Percentiles rank a stretch among this genome's conserved stretches.
Conservation (phyloP, 192 early-diverging fungal genomes). For the Diversispora epigaea region DNA sequence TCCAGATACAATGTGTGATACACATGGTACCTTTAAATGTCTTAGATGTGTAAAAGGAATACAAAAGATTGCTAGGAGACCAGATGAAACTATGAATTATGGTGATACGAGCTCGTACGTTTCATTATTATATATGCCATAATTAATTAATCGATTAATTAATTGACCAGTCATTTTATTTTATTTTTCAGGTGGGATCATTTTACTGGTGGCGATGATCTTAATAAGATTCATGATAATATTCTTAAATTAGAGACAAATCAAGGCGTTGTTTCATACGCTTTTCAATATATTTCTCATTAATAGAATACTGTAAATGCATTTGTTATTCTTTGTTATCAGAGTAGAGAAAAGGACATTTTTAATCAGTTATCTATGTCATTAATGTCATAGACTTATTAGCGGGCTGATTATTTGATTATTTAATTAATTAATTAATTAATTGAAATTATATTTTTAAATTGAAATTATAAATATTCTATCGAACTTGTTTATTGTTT, state of each 20-base stretch:
- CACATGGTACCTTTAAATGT: slow-evolving; percentile 98
- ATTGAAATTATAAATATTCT: no score
- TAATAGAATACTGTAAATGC: not conserved
- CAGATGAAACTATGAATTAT: slow-evolving; percentile 61
- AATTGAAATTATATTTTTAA: no score
- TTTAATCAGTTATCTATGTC: no score
- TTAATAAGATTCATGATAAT: slow-evolving; percentile 58
- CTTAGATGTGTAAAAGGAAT: slow-evolving; percentile 80
- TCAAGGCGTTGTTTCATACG: slow-evolving; percentile 66
- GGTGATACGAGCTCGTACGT: slow-evolving; percentile 71
- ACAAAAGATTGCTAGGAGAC: slow-evolving; percentile 66
- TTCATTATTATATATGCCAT: not conserved
- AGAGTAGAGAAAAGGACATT: no score
- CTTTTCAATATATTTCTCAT: slow-evolving; percentile 79
- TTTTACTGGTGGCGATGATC: slow-evolving; percentile 55
- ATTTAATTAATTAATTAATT: no score
- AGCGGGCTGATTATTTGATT: no score
- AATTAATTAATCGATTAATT: not conserved
- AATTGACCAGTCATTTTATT: not conserved
- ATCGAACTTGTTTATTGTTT: no score
- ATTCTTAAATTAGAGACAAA: slow-evolving; percentile 62
- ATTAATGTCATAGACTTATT: no score
- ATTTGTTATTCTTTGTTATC: not conserved
- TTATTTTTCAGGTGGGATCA: slow-evolving; percentile 67
- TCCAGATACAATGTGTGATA: slow-evolving; percentile 65